A percentile compares a stretch with the other conserved stretches of the same genome.
Conservation (phyloP, 495 filamentous ascomycete species). For the Neurospora intermedia region DNA sequence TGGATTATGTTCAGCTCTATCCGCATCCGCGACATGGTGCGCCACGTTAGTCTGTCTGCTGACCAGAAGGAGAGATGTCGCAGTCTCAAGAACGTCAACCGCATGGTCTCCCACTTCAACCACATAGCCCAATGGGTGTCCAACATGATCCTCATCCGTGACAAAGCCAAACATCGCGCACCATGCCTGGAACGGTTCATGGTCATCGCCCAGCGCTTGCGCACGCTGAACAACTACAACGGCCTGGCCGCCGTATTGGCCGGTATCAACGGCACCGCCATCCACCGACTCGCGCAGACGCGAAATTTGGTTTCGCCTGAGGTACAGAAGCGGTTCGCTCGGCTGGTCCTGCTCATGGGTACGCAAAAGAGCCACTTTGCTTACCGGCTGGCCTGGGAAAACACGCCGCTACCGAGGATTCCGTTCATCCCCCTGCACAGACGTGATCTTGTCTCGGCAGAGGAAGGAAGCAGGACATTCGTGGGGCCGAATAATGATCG, state of each 20-base stretch:
- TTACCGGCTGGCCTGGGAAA: constrained; percentile 93
- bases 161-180: constrained; percentile 92
- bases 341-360: constrained; percentile 85
- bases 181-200: constrained; percentile 90
- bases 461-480: constrained; percentile 86
- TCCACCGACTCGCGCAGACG: constrained; percentile 78
- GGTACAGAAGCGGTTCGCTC: constrained; percentile 71
- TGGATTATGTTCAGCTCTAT: constrained; percentile 98
- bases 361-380: constrained; percentile 84
- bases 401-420: constrained; percentile 78
- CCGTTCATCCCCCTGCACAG: constrained; percentile 90
- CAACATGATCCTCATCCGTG: constrained; percentile 83
- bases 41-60: constrained; percentile 68
- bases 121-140: constrained; percentile 85
- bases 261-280: constrained; percentile 77
- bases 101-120: constrained; percentile 94
- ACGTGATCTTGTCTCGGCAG: constrained; percentile 79
- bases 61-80: constrained; percentile 67
- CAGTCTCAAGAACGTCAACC: constrained; percentile 75
- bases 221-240: constrained; percentile 94
- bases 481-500: constrained; percentile 60
- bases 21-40: constrained; percentile 83
- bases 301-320: constrained; percentile 60
- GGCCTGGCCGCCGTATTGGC: constrained; percentile 85
- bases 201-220: constrained; percentile 70